Evolutionary conservation across 306 rosid genomes (phyloP).

Genomic region (Ormosia semicastrata): DNA sequence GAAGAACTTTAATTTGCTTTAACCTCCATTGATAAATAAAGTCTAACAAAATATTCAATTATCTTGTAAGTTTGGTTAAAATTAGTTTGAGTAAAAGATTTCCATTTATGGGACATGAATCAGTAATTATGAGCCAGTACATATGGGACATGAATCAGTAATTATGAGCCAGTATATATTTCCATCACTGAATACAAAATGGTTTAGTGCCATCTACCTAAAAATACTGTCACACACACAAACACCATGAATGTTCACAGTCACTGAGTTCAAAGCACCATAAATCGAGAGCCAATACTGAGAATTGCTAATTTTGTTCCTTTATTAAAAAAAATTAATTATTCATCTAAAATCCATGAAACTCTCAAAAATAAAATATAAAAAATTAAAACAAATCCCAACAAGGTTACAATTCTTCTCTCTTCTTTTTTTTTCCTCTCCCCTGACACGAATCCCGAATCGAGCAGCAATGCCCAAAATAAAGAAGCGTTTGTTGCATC

Average conservation of each 20-base stretch:
- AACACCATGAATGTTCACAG: neutral
- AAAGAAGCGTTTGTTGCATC: neutral
- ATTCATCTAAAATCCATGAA: conserved; percentile 3
- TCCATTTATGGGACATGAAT: neutral
- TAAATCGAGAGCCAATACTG: conserved; percentile 7
- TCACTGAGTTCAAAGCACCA: neutral
- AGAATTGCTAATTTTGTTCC: neutral
- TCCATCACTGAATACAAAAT: neutral
- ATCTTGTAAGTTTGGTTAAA: neutral
- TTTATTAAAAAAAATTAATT: neutral
- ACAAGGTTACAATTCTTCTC: neutral
- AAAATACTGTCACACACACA: neutral
- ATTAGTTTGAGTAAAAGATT: neutral
- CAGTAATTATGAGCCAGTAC: neutral
- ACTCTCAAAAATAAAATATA: neutral
- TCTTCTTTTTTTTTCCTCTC: neutral
- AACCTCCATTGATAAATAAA: neutral
- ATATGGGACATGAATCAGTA: neutral
- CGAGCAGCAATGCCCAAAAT: neutral
- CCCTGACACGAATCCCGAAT: conserved; percentile 1
- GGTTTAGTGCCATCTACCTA: neutral
- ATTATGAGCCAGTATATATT: neutral
- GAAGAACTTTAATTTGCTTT: neutral
- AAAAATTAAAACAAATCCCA: neutral
- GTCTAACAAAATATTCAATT: neutral